Evolutionary conservation across 805 yeast species (phyloP).

Genomic region (Suhomyces sp.): DNA sequence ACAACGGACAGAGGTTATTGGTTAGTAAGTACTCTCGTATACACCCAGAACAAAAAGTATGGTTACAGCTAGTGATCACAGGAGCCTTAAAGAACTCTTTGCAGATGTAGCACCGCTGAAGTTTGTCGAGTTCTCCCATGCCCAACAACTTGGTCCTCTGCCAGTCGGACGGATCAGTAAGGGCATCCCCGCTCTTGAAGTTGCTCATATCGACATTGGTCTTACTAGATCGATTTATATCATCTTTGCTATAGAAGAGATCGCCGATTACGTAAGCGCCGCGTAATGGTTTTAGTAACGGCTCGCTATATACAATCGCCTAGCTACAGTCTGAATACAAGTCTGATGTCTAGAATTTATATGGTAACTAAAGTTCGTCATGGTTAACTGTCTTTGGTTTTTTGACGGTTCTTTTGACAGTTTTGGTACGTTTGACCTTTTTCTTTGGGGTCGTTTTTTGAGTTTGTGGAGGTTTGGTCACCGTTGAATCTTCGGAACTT

Average conservation of each 20-base stretch:
- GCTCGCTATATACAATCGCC: not conserved
- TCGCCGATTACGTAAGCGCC: not conserved
- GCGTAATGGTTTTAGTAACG: not conserved
- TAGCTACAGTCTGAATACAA: not conserved
- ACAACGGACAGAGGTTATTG: constrained; percentile 70
- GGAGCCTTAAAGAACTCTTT: constrained; percentile 80
- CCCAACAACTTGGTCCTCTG: constrained; percentile 49
- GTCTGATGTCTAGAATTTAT: not conserved
- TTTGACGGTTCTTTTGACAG: not conserved
- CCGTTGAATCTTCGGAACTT: not conserved
- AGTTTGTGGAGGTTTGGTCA: not conserved
- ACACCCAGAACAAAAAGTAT: constrained; percentile 86
- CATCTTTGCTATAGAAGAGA: not conserved
- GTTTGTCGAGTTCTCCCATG: constrained; percentile 60
- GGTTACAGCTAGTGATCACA: constrained; percentile 80
- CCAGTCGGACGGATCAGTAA: constrained; percentile 78
- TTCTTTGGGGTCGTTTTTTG: not conserved
- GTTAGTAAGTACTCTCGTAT: constrained; percentile 66
- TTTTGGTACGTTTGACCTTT: not conserved
- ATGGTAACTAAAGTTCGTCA: not conserved
- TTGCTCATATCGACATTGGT: constrained; percentile 1
- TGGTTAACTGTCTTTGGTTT: not conserved
- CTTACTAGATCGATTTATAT: not conserved
- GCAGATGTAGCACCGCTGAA: constrained; percentile 82
- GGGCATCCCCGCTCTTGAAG: constrained; percentile 6